phyloP scores from a whole-genome alignment of 805 yeast genomes.

The Spencermartinsiella europaea region DNA sequence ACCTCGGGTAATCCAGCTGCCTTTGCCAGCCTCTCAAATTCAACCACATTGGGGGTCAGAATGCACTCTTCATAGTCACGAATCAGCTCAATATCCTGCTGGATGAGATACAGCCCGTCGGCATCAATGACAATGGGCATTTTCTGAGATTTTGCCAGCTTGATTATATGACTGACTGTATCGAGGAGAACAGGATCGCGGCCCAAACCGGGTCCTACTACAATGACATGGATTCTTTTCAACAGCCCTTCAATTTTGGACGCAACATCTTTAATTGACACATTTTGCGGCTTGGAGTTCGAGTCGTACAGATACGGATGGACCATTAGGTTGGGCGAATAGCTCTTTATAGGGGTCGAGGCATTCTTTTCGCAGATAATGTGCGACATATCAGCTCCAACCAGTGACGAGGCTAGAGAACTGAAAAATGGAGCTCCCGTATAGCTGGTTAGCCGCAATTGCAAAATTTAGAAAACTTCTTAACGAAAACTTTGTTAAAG shows the following conservation, averaged over 20 bases:
- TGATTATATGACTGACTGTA: slow-evolving; percentile 53
- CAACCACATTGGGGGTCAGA: slow-evolving; percentile 86
- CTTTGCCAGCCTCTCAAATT: slow-evolving; percentile 64
- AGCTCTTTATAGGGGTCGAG: slow-evolving; percentile 73
- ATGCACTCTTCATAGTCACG: slow-evolving; percentile 55
- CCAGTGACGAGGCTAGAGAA: slow-evolving; percentile 73
- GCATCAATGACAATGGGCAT: slow-evolving; percentile 85
- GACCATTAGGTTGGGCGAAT: slow-evolving; percentile 92
- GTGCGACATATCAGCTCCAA: slow-evolving; percentile 88
- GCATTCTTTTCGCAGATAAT: slow-evolving; percentile 80
- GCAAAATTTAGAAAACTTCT: not conserved
- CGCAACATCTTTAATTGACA: slow-evolving; percentile 36
- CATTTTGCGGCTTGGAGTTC: slow-evolving; percentile 25
- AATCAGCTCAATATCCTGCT: slow-evolving; percentile 51
- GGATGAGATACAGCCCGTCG: slow-evolving; percentile 70
- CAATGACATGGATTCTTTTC: slow-evolving; percentile 68
- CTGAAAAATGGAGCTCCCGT: slow-evolving; percentile 96
- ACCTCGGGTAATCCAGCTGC: slow-evolving; percentile 34
- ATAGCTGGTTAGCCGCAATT: slow-evolving; percentile 39
- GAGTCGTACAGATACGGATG: slow-evolving; percentile 77
- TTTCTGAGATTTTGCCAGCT: slow-evolving; percentile 48
- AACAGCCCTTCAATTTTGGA: slow-evolving; percentile 54
- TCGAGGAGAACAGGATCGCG: slow-evolving; percentile 65
- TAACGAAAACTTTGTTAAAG: not conserved
- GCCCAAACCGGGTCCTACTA: slow-evolving; percentile 94